Base-by-base conservation (phyloP, 495 filamentous ascomycete species). In the Hypoxylon crocopeplum region DNA sequence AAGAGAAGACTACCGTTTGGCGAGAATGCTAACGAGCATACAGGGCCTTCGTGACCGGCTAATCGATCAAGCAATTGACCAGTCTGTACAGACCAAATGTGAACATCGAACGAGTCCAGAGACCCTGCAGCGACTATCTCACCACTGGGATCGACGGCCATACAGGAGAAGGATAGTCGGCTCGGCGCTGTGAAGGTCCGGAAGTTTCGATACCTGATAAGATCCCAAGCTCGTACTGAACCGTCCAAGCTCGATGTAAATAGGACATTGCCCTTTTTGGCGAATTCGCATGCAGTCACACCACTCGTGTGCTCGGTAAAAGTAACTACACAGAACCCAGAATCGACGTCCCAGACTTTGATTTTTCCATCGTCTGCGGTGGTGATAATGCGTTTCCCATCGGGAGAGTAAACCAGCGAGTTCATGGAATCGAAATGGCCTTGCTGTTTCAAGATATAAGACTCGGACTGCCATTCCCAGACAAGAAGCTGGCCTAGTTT, bases 391-490 rank as follows among this genome's bases (percentile, higher is more conserved):
- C 90, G 86, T 66, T 94, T 89, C 6, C 94, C 93, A 63, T 97
- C 93, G 0, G 93, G 92, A 4, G 95, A 95, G 73, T 98, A 98
- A 10, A 86, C 87, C 5, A 98, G 78, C 6, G 93, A 79, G 72
- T 97, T 98, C 86, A 97, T 91, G n/a, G 91, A 87, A 68, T 98
- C 95, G 41, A 95, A 90, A 73, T 98, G 94, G 1, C 93, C 93
- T 73, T 98, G 94, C 67, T 98, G 94, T 72, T 98, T 98, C 27
- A 98, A 74, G 50, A 98, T 93, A 73, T 98, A 98, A n/a, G 95
- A 97, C 71, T 98, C 94, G 1, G 95, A 98, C 67, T 98, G 95
- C 95, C 95, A 98, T 72, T 98, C 94, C 94, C 94, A 98, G 19
- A 98, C 95, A 29, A 98, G 80, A 11, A 98, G 77, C 60, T 98